Percentiles rank a stretch among this genome's conserved stretches.
Evolutionary conservation across 1,139 yeast species (phyloP).

Genomic region (Taiozyma sp.): DNA sequence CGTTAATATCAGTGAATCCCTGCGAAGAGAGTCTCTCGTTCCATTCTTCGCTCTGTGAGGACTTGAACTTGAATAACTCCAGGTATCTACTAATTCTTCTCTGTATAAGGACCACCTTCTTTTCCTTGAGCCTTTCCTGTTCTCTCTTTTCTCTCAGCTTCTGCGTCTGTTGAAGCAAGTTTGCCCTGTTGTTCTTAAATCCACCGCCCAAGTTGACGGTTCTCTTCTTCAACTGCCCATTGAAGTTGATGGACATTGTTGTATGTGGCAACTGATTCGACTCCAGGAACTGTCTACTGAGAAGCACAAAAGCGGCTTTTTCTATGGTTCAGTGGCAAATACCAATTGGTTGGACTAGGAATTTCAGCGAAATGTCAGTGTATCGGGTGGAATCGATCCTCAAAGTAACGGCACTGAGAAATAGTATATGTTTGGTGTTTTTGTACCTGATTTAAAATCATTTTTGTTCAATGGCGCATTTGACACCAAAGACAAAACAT

Average conservation of each 20-base stretch:
- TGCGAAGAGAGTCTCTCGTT: slow-evolving; percentile 2
- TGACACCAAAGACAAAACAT: not conserved
- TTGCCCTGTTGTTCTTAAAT: slow-evolving; percentile 29
- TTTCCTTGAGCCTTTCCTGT: slow-evolving; percentile 40
- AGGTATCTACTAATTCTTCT: slow-evolving; percentile 35
- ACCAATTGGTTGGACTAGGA: not conserved
- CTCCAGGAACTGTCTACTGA: not conserved
- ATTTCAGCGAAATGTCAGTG: not conserved
- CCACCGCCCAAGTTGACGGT: slow-evolving; percentile 77
- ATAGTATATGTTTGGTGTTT: not conserved
- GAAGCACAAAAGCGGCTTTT: not conserved
- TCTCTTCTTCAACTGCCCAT: slow-evolving; percentile 58
- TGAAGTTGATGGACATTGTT: slow-evolving; percentile 41
- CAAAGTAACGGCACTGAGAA: not conserved
- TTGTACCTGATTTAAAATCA: not conserved
- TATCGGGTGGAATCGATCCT: not conserved
- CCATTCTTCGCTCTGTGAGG: slow-evolving; percentile 12
- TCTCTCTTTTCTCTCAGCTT: slow-evolving; percentile 66
- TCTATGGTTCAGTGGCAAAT: not conserved
- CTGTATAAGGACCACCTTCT: slow-evolving; percentile 49
- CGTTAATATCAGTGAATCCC: slow-evolving; percentile 12
- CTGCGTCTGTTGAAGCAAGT: slow-evolving; percentile 55
- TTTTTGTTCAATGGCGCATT: not conserved
- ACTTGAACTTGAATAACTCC: slow-evolving; percentile 24
- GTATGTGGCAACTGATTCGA: not conserved